Evolutionary conservation across 2,329 filamentous ascomycete species (phyloP).

Genomic region (Tympanopsis confertula): DNA sequence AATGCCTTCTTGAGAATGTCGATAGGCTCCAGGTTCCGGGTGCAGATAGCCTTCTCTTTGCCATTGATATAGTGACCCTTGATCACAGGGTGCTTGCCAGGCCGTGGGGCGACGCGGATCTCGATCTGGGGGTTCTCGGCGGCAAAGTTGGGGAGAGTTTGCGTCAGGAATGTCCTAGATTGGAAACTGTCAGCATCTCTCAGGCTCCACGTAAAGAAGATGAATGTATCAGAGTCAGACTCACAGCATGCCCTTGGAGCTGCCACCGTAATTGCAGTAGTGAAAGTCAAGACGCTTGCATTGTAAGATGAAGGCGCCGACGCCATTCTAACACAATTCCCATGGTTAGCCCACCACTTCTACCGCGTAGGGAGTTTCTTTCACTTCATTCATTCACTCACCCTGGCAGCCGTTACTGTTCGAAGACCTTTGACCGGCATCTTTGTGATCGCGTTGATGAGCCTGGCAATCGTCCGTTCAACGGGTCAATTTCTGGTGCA

Average conservation of each 20-base stretch:
- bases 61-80: conserved; percentile 53
- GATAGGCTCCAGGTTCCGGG: conserved; percentile 43
- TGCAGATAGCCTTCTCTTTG: conserved; percentile 45
- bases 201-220: too few species aligned
- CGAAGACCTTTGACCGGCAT: not conserved
- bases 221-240: too few species aligned
- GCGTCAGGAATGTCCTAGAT: conserved; percentile 26
- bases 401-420: not conserved
- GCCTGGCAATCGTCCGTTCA: too few species aligned
- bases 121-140: conserved; percentile 46
- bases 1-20: conserved; percentile 42
- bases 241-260: conserved; percentile 50
- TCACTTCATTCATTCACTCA: too few species aligned
- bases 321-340: too few species aligned
- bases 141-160: conserved; percentile 39
- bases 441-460: too few species aligned
- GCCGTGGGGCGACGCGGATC: conserved; percentile 49
- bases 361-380: too few species aligned
- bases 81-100: conserved; percentile 47
- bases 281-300: conserved; percentile 57
- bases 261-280: conserved; percentile 57
- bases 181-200: too few species aligned
- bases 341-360: too few species aligned
- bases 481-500: too few species aligned
- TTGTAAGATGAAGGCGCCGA: conserved; percentile 57